These are phyloP conservation scores for Cladophialophora exuberans DNA, from an alignment of 2,329 filamentous ascomycete species.

Conservation along the genomic window DNA sequence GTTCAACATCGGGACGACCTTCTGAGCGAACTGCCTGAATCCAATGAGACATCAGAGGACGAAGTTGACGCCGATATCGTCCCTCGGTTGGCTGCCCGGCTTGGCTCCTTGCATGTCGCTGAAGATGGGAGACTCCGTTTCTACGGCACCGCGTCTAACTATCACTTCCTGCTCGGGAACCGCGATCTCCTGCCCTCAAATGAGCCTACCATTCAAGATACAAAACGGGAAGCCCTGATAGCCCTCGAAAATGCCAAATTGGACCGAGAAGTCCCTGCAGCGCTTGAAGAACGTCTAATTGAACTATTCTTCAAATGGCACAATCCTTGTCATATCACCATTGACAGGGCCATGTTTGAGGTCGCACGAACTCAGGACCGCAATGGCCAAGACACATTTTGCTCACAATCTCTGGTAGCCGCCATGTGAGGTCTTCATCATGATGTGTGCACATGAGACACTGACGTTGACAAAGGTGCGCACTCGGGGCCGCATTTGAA, in stretches of 20 bases:
- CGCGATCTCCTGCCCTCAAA: constrained; percentile 39
- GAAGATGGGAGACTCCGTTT: constrained; percentile 49
- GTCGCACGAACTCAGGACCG: background rate
- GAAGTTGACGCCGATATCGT: background rate
- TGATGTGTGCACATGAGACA: background rate
- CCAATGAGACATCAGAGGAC: background rate
- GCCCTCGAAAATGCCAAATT: constrained; percentile 40
- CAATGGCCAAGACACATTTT: constrained; percentile 42
- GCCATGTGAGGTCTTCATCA: constrained; percentile 39
- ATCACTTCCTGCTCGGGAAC: constrained; percentile 46
- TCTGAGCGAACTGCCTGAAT: background rate
- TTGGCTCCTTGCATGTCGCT: constrained; percentile 49
- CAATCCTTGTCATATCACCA: constrained; percentile 50
- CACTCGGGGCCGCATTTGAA: constrained; percentile 12
- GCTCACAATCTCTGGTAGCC: constrained; percentile 47
- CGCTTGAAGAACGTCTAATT: constrained; percentile 49
- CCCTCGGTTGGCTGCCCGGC: constrained; percentile 32
- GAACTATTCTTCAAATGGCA: constrained; percentile 55
- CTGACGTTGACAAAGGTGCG: background rate
- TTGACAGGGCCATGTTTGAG: constrained; percentile 48
- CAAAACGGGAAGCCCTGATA: background rate
- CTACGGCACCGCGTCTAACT: constrained; percentile 50
- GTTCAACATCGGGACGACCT: background rate
- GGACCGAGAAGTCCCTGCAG: constrained; percentile 44
- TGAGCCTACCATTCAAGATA: background rate